Conservation (phyloP, 345 rosid species). For the Camelina neglecta region DNA sequence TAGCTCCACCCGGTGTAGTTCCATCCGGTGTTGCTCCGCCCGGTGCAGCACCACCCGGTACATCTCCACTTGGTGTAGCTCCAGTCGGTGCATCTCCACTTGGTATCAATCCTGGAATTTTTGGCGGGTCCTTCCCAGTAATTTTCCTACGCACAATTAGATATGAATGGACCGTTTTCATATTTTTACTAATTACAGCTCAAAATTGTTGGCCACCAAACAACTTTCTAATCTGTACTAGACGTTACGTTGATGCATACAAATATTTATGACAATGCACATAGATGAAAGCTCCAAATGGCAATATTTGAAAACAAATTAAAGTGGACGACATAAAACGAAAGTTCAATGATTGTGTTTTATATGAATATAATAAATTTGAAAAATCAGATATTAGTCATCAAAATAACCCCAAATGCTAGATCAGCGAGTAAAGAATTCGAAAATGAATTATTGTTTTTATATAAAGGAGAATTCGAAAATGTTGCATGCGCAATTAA, state of each 20-base stretch:
- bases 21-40: not conserved
- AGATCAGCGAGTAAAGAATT: no score
- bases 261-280: not conserved
- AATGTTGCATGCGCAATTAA: no score
- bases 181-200: not conserved
- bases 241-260: not conserved
- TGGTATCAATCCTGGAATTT: not conserved
- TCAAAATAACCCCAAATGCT: no score
- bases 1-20: not conserved
- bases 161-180: not conserved
- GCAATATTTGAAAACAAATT: not conserved
- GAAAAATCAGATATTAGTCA: no score
- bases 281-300: not conserved
- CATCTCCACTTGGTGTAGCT: not conserved
- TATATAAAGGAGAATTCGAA: no score
- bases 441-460: no score
- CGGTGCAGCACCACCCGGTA: not conserved
- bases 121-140: constrained; percentile 15
- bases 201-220: constrained; percentile 15
- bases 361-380: no score
- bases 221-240: not conserved
- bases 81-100: not conserved
- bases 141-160: not conserved
- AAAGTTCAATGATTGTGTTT: not conserved
- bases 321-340: not conserved